phyloP scores from a whole-genome alignment of 2,329 filamentous ascomycete species.

The Penicillium verrucosum region DNA sequence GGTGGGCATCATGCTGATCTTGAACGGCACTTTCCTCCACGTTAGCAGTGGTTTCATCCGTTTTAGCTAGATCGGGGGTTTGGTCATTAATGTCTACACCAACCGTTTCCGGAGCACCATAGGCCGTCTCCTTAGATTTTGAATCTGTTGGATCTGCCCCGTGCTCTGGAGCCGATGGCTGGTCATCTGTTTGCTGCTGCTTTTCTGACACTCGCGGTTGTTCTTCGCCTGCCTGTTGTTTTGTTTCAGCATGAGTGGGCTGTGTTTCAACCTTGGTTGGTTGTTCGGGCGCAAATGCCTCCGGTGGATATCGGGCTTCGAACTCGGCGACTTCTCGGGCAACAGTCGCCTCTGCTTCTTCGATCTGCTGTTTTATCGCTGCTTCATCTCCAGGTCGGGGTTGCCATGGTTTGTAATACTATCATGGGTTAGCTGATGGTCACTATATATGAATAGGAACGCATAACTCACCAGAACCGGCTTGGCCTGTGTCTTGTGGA shows the following conservation, averaged over 20 bases:
- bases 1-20: slow-evolving; percentile 43
- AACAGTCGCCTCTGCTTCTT: slow-evolving; percentile 61
- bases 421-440: slow-evolving; percentile 19
- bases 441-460: background rate
- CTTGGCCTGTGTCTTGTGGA: slow-evolving; percentile 66
- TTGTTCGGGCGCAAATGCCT: slow-evolving; percentile 24
- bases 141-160: slow-evolving; percentile 18
- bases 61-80: slow-evolving; percentile 10
- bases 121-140: slow-evolving; percentile 10
- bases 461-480: slow-evolving; percentile 66
- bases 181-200: slow-evolving; percentile 15
- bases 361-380: slow-evolving; percentile 66
- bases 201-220: slow-evolving; percentile 10
- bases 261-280: slow-evolving; percentile 8
- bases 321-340: slow-evolving; percentile 65
- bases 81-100: slow-evolving; percentile 26
- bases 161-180: slow-evolving; percentile 20
- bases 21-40: slow-evolving; percentile 32
- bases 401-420: slow-evolving; percentile 89
- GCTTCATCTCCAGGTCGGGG: slow-evolving; percentile 66
- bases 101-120: slow-evolving; percentile 39
- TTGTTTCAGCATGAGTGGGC: slow-evolving; percentile 15
- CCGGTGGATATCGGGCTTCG: slow-evolving; percentile 45
- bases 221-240: background rate
- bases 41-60: slow-evolving; percentile 30